Evolutionary conservation across 306 rosid species (phyloP).

Genomic region (Pterocarpus santalinus): DNA sequence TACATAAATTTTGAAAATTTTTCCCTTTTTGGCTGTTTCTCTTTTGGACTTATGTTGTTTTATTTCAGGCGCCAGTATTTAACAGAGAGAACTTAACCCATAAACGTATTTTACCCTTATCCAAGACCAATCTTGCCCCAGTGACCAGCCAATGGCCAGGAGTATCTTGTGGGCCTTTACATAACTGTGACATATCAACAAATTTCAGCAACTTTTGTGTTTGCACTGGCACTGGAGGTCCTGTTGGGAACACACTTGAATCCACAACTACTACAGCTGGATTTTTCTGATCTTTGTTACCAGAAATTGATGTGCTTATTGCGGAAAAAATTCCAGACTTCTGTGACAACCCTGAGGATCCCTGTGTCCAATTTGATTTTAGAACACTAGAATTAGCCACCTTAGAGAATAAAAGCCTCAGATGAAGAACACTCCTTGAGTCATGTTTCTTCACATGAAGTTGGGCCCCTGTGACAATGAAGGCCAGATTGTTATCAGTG

Average conservation of each 20-base stretch:
- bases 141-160: constrained; percentile 97
- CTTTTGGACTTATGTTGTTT: not conserved
- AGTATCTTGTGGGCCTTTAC: constrained; percentile 78
- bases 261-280: constrained; percentile 68
- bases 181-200: constrained; percentile 70
- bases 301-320: constrained; percentile 70
- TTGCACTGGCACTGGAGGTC: constrained; percentile 79
- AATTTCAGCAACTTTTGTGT: constrained; percentile 72
- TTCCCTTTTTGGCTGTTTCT: not conserved
- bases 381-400: constrained; percentile 58
- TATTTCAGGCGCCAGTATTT: constrained; percentile 50
- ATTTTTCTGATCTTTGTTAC: constrained; percentile 53
- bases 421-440: constrained; percentile 74
- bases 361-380: constrained; percentile 69
- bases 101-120: constrained; percentile 80
- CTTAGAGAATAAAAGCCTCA: constrained; percentile 72
- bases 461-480: constrained; percentile 91
- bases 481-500: constrained; percentile 46
- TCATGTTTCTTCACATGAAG: constrained; percentile 69
- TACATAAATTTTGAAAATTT: not conserved
- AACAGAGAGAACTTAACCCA: constrained; percentile 80
- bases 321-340: constrained; percentile 73
- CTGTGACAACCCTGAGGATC: constrained; percentile 62
- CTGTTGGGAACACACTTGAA: constrained; percentile 80
- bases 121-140: constrained; percentile 79